Evolutionary conservation across 2,329 filamentous ascomycete species (phyloP).

Genomic region (Fusarium multiceps): DNA sequence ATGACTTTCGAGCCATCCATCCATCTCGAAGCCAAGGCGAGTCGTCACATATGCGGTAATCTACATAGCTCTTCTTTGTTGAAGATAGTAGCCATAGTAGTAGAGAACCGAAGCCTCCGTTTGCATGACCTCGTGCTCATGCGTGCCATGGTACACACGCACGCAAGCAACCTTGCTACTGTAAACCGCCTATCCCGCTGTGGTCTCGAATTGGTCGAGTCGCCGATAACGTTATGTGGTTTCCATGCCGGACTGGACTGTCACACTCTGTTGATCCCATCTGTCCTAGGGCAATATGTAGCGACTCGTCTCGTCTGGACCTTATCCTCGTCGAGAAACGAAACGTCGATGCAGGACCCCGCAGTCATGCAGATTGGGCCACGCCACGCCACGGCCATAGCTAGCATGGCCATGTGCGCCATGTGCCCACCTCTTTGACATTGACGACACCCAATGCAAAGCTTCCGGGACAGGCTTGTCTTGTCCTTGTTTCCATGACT

Average conservation of each 20-base stretch:
- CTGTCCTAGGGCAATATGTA: conserved; percentile 16
- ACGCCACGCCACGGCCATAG: conserved; percentile 4
- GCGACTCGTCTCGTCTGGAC: conserved; percentile 19
- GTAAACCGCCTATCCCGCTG: conserved; percentile 16
- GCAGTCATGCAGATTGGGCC: conserved; percentile 33
- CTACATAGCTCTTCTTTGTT: background rate
- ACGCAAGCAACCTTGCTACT: conserved; percentile 17
- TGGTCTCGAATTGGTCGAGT: conserved; percentile 15
- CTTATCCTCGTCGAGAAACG: conserved; percentile 24
- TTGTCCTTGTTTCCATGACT: conserved; percentile 23
- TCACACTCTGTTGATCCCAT: conserved; percentile 34
- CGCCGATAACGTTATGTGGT: background rate
- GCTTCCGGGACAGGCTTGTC: conserved; percentile 18
- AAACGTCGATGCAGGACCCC: conserved; percentile 43
- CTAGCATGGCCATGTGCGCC: conserved; percentile 40
- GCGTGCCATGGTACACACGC: conserved; percentile 26
- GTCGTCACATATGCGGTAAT: background rate
- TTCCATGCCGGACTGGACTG: conserved; percentile 7
- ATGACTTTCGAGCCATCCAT: background rate
- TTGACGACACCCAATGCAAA: conserved; percentile 18
- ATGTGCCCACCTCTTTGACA: conserved; percentile 17
- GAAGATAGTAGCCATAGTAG: background rate
- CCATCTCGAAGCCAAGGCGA: background rate
- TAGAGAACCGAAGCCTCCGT: conserved; percentile 17
- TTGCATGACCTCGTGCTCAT: conserved; percentile 38